These are phyloP conservation scores for Chlamydomonas sp. DNA, from an alignment of 139 green algal species.

Conservation along the genomic window DNA sequence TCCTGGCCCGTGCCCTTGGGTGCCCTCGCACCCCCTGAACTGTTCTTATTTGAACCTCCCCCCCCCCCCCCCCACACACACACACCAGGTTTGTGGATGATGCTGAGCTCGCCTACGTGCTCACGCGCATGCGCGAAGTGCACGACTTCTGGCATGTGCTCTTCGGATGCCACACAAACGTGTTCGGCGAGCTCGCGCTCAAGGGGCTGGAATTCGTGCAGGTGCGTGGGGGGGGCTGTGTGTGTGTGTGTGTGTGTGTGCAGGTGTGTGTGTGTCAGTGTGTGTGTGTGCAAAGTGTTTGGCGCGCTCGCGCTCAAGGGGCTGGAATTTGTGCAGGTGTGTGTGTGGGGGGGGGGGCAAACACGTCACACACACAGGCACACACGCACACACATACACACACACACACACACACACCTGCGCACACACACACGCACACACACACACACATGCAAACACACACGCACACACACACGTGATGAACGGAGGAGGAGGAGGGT, in stretches of 20 bases:
- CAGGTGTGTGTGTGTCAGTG: neutral
- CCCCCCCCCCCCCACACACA: neutral
- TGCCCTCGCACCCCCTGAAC: too few species aligned
- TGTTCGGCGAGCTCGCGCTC: slow-evolving; percentile 89
- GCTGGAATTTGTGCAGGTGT: slow-evolving; percentile 85
- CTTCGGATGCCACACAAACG: slow-evolving; percentile 88
- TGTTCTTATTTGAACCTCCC: too few species aligned
- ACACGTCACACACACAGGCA: slow-evolving; percentile 1
- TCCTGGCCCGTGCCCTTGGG: too few species aligned
- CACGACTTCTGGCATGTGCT: slow-evolving; percentile 96
- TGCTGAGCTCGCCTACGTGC: slow-evolving; percentile 84
- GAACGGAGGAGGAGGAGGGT: too few species aligned
- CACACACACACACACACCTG: slow-evolving; percentile 5
- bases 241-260: neutral
- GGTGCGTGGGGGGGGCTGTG: slow-evolving; percentile 27
- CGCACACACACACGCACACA: too few species aligned
- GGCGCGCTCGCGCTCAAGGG: slow-evolving; percentile 92
- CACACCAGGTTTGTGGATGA: slow-evolving; percentile 81
- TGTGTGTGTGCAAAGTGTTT: slow-evolving; percentile 56
- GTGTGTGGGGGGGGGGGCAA: neutral
- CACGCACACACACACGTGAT: too few species aligned
- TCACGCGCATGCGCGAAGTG: slow-evolving; percentile 67
- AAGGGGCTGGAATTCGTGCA: slow-evolving; percentile 92
- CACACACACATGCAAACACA: too few species aligned
- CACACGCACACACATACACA: slow-evolving; percentile 2